Percentiles rank a stretch among this genome's conserved stretches.
Evolutionary conservation across 2,329 filamentous ascomycete genomes (phyloP).

Genomic region (Neocatenulostroma microsporum): DNA sequence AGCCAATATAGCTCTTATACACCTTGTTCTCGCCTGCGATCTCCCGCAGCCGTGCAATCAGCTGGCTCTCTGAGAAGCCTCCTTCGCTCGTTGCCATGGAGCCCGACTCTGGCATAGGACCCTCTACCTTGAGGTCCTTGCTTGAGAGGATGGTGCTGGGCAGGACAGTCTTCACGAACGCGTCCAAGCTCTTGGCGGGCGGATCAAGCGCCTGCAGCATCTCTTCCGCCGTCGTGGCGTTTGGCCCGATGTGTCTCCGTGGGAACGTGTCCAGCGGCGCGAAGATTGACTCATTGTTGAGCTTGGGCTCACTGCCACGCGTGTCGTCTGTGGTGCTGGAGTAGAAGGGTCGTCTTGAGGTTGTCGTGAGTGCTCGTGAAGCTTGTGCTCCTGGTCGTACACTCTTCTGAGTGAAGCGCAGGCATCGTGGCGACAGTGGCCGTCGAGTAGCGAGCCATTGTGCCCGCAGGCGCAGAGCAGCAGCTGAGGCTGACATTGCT

Average conservation of each 20-base stretch:
- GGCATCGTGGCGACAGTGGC: constrained; percentile 24
- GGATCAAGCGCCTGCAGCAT: constrained; percentile 79
- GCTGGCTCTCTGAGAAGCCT: constrained; percentile 52
- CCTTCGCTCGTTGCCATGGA: constrained; percentile 30
- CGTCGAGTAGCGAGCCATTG: constrained; percentile 27
- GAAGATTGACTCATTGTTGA: constrained; percentile 30
- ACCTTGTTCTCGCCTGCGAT: constrained; percentile 56
- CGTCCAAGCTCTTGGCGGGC: constrained; percentile 63
- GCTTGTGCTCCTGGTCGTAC: neutral
- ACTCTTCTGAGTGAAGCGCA: constrained; percentile 14
- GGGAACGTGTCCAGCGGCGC: constrained; percentile 58
- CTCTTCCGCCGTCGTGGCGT: constrained; percentile 56
- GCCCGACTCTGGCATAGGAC: constrained; percentile 38
- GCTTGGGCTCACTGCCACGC: constrained; percentile 15
- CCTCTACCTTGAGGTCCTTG: constrained; percentile 52
- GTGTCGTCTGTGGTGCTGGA: constrained; percentile 23
- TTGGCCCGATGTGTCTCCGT: constrained; percentile 79
- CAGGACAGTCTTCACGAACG: constrained; percentile 77
- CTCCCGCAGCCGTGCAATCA: constrained; percentile 46
- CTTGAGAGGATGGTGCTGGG: constrained; percentile 69
- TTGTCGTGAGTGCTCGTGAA: constrained; percentile 5
- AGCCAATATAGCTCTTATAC: constrained; percentile 67
- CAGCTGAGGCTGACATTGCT: constrained; percentile 17
- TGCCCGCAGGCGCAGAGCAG: constrained; percentile 25
- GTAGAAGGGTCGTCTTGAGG: constrained; percentile 21